phyloP scores from a whole-genome alignment of 768 basidiomycete species.

The Candolleomyces eurysporus region DNA sequence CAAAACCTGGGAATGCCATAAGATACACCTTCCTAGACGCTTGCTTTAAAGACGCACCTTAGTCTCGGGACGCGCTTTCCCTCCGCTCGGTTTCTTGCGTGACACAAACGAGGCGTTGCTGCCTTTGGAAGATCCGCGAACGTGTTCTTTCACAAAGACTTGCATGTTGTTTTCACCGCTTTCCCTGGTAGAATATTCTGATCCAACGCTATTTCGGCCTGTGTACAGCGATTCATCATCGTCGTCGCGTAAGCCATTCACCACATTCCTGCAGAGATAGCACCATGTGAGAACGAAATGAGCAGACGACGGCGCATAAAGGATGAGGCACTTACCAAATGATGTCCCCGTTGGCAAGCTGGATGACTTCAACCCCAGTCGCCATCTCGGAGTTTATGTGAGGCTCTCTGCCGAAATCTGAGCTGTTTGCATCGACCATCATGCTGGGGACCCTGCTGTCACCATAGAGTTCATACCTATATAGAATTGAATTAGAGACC shows the following conservation, averaged over 20 bases:
- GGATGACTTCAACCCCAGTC: conserved; percentile 74
- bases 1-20: conserved; percentile 51
- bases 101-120: conserved; percentile 62
- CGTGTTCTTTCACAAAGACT: conserved; percentile 76
- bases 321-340: conserved; percentile 60
- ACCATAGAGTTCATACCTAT: conserved; percentile 80
- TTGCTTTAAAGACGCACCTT: conserved; percentile 51
- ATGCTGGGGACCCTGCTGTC: conserved; percentile 45
- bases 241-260: conserved; percentile 78
- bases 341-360: conserved; percentile 84
- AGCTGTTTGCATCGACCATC: conserved; percentile 27
- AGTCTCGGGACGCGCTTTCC: conserved; percentile 72
- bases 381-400: conserved; percentile 41
- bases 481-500: conserved; percentile 13
- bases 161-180: conserved; percentile 64
- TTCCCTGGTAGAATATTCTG: conserved; percentile 63
- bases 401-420: conserved; percentile 29
- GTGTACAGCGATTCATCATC: conserved; percentile 69
- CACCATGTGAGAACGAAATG: conserved; percentile 7
- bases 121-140: conserved; percentile 61
- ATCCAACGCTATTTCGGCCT: conserved; percentile 68
- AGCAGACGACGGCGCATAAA: conserved; percentile 13
- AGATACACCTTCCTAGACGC: conserved; percentile 21
- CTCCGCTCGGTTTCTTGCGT: conserved; percentile 53
- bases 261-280: conserved; percentile 59